These are phyloP conservation scores for Rhynchospora tenuis DNA, from an alignment of 176 grass and related monocot genomes.

Conservation along the genomic window DNA sequence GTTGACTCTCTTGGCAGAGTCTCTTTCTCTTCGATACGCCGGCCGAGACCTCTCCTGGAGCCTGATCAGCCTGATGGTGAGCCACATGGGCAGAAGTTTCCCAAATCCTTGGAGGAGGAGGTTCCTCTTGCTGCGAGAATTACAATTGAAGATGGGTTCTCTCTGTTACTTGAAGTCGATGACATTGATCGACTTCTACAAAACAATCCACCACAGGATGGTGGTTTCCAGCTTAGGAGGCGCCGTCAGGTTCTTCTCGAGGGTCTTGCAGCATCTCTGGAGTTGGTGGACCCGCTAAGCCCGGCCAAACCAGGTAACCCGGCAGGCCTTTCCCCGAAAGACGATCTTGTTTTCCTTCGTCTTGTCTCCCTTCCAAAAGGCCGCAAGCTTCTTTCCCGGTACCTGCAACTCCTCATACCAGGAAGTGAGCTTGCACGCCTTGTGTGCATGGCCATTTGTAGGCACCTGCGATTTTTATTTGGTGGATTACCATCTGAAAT, in stretches of 20 bases:
- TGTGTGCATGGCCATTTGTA: conserved; percentile 95
- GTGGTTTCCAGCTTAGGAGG: conserved; percentile 68
- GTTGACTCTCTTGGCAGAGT: conserved; percentile 72
- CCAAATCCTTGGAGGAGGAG: conserved; percentile 83
- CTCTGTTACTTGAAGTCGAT: conserved; percentile 88
- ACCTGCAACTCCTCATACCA: conserved; percentile 64
- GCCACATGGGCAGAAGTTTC: conserved; percentile 61
- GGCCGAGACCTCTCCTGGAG: conserved; percentile 80
- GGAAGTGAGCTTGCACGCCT: conserved; percentile 78
- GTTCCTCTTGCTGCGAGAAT: conserved; percentile 79
- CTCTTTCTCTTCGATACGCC: conserved; percentile 83
- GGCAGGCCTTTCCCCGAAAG: conserved; percentile 62
- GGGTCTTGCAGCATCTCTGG: conserved; percentile 85
- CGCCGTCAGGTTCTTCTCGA: conserved; percentile 78
- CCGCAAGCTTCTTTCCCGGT: conserved; percentile 66
- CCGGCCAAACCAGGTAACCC: conserved; percentile 53
- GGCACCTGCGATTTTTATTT: conserved; percentile 91
- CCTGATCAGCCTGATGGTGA: conserved; percentile 53
- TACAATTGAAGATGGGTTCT: conserved; percentile 82
- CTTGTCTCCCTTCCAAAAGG: conserved; percentile 90
- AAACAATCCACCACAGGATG: conserved; percentile 76
- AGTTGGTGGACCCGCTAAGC: conserved; percentile 83
- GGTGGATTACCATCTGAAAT: conserved; percentile 71
- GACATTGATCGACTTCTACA: conserved; percentile 80
- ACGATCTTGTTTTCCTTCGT: conserved; percentile 91